Percentiles rank a stretch among this genome's conserved stretches.
phyloP scores from a whole-genome alignment of 139 green algal genomes.

The Yamagishiella unicocca region DNA sequence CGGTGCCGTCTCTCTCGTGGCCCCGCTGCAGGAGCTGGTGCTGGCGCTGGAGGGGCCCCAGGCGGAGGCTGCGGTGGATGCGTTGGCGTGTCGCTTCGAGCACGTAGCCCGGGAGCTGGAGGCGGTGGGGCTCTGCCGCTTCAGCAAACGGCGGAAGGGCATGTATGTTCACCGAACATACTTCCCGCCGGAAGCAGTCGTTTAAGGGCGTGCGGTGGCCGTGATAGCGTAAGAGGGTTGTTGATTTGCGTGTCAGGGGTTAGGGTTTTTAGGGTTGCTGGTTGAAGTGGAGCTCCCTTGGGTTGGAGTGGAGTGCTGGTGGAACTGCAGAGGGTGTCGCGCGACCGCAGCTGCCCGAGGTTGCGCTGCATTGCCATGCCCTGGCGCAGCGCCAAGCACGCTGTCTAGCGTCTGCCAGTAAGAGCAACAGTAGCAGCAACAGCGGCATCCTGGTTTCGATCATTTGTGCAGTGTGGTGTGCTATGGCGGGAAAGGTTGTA shows the following conservation, averaged over 20 bases:
- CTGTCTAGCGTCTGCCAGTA: too few relatives aligned
- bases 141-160: constrained; percentile 53
- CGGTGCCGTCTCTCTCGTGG: too few relatives aligned
- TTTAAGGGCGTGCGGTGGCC: neutral
- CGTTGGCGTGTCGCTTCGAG: constrained; percentile 41
- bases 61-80: constrained; percentile 38
- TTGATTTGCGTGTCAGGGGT: too few relatives aligned
- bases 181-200: constrained; percentile 45
- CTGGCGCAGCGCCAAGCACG: too few relatives aligned
- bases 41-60: constrained; percentile 33
- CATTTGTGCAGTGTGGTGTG: too few relatives aligned
- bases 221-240: neutral
- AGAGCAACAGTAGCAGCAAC: too few relatives aligned
- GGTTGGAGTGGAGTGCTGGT: too few relatives aligned
- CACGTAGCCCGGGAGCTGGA: constrained; percentile 53
- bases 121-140: constrained; percentile 49
- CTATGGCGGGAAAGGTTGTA: too few relatives aligned
- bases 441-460: too few relatives aligned
- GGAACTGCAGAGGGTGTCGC: too few relatives aligned
- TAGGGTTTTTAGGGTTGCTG: neutral
- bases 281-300: neutral
- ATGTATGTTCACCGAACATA: constrained; percentile 46
- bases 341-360: too few relatives aligned
- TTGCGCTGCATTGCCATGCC: too few relatives aligned
- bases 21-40: constrained; percentile 34